phyloP scores from a whole-genome alignment of 352 stramenopile species.

The Aphanomyces euteiches region DNA sequence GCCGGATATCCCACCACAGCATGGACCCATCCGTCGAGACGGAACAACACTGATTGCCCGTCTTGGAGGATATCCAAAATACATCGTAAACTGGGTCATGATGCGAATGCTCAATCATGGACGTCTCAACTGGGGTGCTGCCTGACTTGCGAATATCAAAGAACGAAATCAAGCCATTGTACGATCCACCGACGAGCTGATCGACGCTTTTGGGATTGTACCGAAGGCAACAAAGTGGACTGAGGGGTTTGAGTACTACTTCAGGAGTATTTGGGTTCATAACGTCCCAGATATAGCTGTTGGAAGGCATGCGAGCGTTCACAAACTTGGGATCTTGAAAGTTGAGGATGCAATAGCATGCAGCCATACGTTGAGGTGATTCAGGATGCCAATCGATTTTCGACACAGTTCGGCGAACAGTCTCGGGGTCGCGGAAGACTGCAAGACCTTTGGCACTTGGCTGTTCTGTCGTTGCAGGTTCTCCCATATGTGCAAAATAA shows the following conservation, averaged over 20 bases:
- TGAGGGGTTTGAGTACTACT: conserved; percentile 86
- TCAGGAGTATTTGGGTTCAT: conserved; percentile 96
- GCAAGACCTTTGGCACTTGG: conserved; percentile 94
- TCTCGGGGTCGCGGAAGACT: conserved; percentile 95
- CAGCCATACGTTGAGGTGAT: conserved; percentile 92
- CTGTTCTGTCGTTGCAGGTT: conserved; percentile 91
- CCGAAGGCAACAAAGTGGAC: conserved; percentile 87
- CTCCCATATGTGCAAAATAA: conserved; percentile 91
- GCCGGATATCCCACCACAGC: conserved; percentile 88
- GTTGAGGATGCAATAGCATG: conserved; percentile 94
- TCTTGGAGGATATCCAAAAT: conserved; percentile 96
- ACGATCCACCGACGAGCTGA: conserved; percentile 92
- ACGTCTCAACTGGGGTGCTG: conserved; percentile 84
- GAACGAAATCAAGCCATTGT: conserved; percentile 96
- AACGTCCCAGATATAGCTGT: conserved; percentile 96
- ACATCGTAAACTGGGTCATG: conserved; percentile 96
- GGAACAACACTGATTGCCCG: conserved; percentile 93
- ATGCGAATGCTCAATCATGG: conserved; percentile 95
- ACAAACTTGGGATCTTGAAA: conserved; percentile 94
- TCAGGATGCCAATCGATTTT: conserved; percentile 98
- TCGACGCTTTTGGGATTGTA: conserved; percentile 97
- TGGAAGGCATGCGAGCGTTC: conserved; percentile 67
- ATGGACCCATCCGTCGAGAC: conserved; percentile 95
- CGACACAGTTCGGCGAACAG: conserved; percentile 90
- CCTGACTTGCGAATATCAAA: conserved; percentile 94